These are phyloP conservation scores for Fulvia fulva DNA, from an alignment of 2,329 filamentous ascomycete genomes.

Conservation along the genomic window DNA sequence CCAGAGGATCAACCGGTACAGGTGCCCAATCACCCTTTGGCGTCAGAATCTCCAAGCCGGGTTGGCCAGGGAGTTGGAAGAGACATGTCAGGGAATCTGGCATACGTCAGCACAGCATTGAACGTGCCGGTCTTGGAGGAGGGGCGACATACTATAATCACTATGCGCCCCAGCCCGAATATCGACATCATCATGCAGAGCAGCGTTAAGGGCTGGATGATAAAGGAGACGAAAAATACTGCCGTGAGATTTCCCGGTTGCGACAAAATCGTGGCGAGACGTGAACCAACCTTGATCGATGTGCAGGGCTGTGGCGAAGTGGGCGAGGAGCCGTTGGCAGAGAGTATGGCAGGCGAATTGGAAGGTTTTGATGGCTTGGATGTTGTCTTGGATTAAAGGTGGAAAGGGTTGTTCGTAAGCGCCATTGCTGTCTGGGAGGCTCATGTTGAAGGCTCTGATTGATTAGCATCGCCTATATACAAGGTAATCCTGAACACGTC, in stretches of 20 bases:
- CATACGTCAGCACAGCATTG: not conserved
- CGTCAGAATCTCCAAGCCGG: constrained; percentile 78
- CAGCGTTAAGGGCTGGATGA: constrained; percentile 24
- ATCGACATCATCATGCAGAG: constrained; percentile 44
- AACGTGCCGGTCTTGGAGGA: not conserved
- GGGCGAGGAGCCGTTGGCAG: constrained; percentile 66
- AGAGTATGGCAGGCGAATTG: constrained; percentile 66
- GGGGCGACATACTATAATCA: constrained; percentile 60
- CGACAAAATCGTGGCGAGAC: constrained; percentile 53
- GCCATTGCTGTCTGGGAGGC: constrained; percentile 61
- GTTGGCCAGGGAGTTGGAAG: constrained; percentile 80
- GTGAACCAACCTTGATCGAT: constrained; percentile 56
- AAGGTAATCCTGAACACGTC: too few species aligned
- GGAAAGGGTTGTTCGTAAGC: constrained; percentile 77
- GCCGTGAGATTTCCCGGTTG: constrained; percentile 45
- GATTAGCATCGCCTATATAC: too few species aligned
- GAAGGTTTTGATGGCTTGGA: constrained; percentile 63
- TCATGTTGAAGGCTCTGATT: constrained; percentile 83
- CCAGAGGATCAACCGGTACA: constrained; percentile 42
- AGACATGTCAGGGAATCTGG: constrained; percentile 58
- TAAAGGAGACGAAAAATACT: constrained; percentile 54
- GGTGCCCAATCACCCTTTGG: constrained; percentile 41
- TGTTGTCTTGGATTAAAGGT: constrained; percentile 54
- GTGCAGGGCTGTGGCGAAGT: constrained; percentile 72
- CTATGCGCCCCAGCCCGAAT: constrained; percentile 88